These are phyloP conservation scores for Penicillium frequentans DNA, from an alignment of 2,329 filamentous ascomycete genomes.

Conservation along the genomic window DNA sequence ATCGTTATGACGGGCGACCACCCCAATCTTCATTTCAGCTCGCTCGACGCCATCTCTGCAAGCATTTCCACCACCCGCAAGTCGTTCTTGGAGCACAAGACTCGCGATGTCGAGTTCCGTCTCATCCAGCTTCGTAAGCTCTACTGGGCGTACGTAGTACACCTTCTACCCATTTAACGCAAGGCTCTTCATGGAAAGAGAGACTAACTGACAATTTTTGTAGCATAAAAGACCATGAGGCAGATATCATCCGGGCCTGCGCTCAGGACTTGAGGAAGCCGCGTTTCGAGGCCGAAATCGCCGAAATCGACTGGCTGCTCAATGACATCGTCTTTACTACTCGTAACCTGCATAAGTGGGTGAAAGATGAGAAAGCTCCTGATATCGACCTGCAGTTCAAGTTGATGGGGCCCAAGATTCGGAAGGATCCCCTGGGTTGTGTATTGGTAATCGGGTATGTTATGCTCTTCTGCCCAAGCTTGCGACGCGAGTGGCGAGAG, in stretches of 20 bases:
- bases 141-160: conserved; percentile 71
- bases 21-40: conserved; percentile 58
- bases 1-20: not conserved
- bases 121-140: conserved; percentile 85
- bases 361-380: conserved; percentile 73
- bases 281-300: conserved; percentile 68
- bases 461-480: not conserved
- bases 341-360: conserved; percentile 77
- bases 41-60: conserved; percentile 64
- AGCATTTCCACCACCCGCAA: conserved; percentile 62
- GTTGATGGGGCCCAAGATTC: conserved; percentile 70
- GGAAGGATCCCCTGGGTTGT: conserved; percentile 83
- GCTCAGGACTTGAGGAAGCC: conserved; percentile 77
- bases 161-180: not conserved
- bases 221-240: conserved; percentile 71
- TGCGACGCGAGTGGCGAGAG: not conserved
- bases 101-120: conserved; percentile 78
- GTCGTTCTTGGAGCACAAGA: conserved; percentile 75
- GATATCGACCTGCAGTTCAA: conserved; percentile 70
- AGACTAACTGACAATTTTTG: conserved; percentile 7
- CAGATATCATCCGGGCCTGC: conserved; percentile 72
- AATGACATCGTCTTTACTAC: conserved; percentile 78
- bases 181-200: not conserved
- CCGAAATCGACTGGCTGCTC: conserved; percentile 75
- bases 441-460: conserved; percentile 77